Evolutionary conservation across 2,329 filamentous ascomycete species (phyloP).

Genomic region (Exutisphaerella laricina): DNA sequence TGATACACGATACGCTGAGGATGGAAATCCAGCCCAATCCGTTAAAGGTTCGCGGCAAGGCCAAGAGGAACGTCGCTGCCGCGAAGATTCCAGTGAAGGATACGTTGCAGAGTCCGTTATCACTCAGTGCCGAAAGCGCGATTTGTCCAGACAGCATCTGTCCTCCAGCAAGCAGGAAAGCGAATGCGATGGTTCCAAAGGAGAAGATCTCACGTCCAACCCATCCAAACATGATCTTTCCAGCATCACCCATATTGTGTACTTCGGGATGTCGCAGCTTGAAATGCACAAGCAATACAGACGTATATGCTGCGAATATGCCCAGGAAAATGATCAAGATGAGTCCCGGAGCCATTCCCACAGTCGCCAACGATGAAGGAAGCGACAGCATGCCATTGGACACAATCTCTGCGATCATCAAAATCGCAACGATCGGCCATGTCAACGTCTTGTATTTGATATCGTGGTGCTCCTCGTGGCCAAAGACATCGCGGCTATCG

Average conservation of each 20-base stretch:
- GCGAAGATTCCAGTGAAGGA: constrained; percentile 49
- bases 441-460: constrained; percentile 52
- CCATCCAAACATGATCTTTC: constrained; percentile 32
- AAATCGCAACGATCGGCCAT: constrained; percentile 48
- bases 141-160: constrained; percentile 50
- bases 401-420: constrained; percentile 55
- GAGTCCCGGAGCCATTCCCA: constrained; percentile 50
- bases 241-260: constrained; percentile 36
- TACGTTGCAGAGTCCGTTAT: constrained; percentile 46
- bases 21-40: constrained; percentile 46
- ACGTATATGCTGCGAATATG: constrained; percentile 48
- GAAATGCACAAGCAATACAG: constrained; percentile 44
- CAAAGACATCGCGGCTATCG: constrained; percentile 37
- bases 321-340: constrained; percentile 49
- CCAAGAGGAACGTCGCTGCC: constrained; percentile 43
- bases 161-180: constrained; percentile 47
- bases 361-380: constrained; percentile 47
- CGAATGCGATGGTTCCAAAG: constrained; percentile 49
- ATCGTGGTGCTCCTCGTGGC: constrained; percentile 34
- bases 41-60: constrained; percentile 48
- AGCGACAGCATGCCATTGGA: constrained; percentile 48
- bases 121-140: constrained; percentile 43
- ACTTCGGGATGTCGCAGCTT: constrained; percentile 35
- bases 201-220: constrained; percentile 23
- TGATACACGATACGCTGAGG: constrained; percentile 41